phyloP scores from a whole-genome alignment of 352 stramenopile species.

The Phytophthora podocarpi region DNA sequence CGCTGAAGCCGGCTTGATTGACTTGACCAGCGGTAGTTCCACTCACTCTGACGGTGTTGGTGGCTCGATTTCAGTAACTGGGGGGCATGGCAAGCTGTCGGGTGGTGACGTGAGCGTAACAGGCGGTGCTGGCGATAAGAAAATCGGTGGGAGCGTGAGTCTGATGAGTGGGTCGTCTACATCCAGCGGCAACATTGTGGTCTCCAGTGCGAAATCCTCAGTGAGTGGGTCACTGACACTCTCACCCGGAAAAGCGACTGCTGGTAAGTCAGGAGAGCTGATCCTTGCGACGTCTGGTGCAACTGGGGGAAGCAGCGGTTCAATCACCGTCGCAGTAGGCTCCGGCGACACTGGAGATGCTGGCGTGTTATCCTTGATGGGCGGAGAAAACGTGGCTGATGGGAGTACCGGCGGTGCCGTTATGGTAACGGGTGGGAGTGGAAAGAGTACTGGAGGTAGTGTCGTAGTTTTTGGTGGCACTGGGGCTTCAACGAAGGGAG shows the following conservation, averaged over 20 bases:
- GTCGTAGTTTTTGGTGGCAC: conserved; percentile 24
- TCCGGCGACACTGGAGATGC: conserved; percentile 7
- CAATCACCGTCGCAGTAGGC: conserved; percentile 23
- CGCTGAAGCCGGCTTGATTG: conserved; percentile 8
- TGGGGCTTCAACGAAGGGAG: conserved; percentile 27
- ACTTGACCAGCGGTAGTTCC: conserved; percentile 6
- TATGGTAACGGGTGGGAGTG: conserved; percentile 15
- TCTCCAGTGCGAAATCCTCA: too few relatives aligned
- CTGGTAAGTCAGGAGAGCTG: conserved; percentile 20
- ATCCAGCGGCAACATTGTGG: too few relatives aligned
- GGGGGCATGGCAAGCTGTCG: conserved; percentile 10
- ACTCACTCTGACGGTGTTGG: conserved; percentile 10
- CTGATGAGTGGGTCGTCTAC: conserved; percentile 29
- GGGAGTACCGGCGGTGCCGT: conserved; percentile 24
- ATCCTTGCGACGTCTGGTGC: conserved; percentile 14
- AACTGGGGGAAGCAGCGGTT: conserved; percentile 19
- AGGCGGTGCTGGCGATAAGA: conserved; percentile 20
- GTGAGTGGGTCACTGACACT: conserved; percentile 29
- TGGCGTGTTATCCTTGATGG: conserved; percentile 22
- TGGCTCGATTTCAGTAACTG: conserved; percentile 19
- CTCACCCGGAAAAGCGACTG: conserved; percentile 18
- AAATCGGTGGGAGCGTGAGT: conserved; percentile 25
- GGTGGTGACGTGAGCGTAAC: conserved; percentile 19
- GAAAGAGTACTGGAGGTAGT: conserved; percentile 21
- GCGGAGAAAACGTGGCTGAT: conserved; percentile 15